A percentile compares a stretch with the other conserved stretches of the same genome.
Conservation (phyloP, 2,329 filamentous ascomycete species). For the Microdochium nivale region DNA sequence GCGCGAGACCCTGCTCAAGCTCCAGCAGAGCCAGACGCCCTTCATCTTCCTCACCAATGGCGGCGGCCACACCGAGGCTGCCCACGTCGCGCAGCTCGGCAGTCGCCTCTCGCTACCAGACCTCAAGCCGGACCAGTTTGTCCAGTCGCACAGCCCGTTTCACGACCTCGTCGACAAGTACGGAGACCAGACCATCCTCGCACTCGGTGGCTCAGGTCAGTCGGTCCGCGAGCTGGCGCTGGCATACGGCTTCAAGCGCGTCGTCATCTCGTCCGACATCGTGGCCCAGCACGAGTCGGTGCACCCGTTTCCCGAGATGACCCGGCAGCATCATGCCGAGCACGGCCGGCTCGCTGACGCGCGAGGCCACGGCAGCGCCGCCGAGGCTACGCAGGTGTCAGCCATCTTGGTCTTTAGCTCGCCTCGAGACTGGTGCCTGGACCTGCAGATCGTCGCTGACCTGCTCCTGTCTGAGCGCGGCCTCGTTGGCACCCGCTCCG, state of each 20-base stretch:
- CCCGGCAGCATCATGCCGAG: conserved; percentile 15
- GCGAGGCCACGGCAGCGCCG: conserved; percentile 15
- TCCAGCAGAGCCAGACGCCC: conserved; percentile 54
- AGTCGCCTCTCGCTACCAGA: conserved; percentile 34
- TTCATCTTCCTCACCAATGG: conserved; percentile 71
- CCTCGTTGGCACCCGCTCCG: conserved; percentile 52
- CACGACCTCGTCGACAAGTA: conserved; percentile 41
- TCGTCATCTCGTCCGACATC: conserved; percentile 27
- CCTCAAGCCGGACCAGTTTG: conserved; percentile 39
- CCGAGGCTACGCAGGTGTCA: conserved; percentile 9
- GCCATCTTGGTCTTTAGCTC: conserved; percentile 25
- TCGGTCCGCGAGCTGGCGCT: conserved; percentile 18
- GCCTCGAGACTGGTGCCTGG: conserved; percentile 25
- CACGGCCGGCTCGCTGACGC: conserved; percentile 30
- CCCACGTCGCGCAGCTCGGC: conserved; percentile 52
- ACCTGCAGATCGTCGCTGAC: conserved; percentile 21
- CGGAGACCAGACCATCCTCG: conserved; percentile 42
- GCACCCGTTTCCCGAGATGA: conserved; percentile 28
- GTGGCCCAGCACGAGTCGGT: conserved; percentile 11
- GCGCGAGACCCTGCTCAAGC: conserved; percentile 45
- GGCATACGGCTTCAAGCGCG: conserved; percentile 24
- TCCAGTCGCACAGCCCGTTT: conserved; percentile 71
- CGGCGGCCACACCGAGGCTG: conserved; percentile 57
- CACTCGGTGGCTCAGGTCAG: conserved; percentile 38
- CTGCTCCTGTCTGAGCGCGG: conserved; percentile 34